Base-by-base conservation (phyloP, 2,329 filamentous ascomycete species). In the Xylaria sp. region DNA sequence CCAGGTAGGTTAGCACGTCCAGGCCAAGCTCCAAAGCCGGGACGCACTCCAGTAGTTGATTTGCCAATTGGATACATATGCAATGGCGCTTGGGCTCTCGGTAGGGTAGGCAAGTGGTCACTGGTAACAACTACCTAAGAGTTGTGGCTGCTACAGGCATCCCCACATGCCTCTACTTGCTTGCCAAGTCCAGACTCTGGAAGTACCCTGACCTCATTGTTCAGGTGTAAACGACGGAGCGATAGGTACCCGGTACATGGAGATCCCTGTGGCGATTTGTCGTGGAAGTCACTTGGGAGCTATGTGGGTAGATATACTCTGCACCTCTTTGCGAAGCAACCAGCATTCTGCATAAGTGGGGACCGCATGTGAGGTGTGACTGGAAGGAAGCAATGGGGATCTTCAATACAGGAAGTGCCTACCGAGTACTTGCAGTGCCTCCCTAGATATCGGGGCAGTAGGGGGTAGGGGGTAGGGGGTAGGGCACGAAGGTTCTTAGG, bases 11-110 rank as follows among this genome's bases (percentile, higher is more conserved):
- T 54, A 32, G 51, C 53, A 54, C 37, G 53, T 65, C 54, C 21
- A 65, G 32, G 69, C 69, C 66, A 69, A 65, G 65, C 66, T 66
- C 69, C 61, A 71, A 69, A 65, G 57, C 58, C 63, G 69, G 64
- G 63, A 69, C 67, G 55, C 61, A 40, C 60, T 65, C 51, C 44
- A 69, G 64, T 55, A 67, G 57, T 69, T 71, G 69, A 71, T 71
- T 71, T 71, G 67, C 69, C 69, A 69, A 71, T 71, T 65, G 63
- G 58, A 27, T 51, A 29, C 25, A 32, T 27, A 64, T 64, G 66
- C 66, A 60, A 61, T 60, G 60, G 69, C 69, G 66, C 69, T 66
- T 69, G 69, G 65, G 62, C 60, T 69, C 44, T 65, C 50, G 65
- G 61, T 58, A 57, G 23, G 65, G 61, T 58, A 57, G 23, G 40